phyloP scores from a whole-genome alignment of 176 grass and related monocot species.

The Zea luxurians region DNA sequence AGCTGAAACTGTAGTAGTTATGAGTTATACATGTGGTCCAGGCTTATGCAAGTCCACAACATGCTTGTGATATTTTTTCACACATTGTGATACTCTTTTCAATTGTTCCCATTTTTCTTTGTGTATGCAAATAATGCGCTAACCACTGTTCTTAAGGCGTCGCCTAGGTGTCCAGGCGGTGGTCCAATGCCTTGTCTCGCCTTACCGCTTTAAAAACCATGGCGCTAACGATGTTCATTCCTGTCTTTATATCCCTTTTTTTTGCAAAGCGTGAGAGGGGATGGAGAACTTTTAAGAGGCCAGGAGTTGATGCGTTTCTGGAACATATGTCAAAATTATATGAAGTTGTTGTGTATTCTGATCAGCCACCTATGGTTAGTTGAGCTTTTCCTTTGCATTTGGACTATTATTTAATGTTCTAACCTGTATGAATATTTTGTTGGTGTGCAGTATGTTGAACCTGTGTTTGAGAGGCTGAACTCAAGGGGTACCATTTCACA shows the following conservation, averaged over 20 bases:
- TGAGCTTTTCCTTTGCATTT: slow-evolving; percentile 32
- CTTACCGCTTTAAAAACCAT: not conserved
- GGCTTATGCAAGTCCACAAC: not conserved
- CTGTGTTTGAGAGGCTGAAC: slow-evolving; percentile 82
- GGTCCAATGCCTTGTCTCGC: too few relatives aligned
- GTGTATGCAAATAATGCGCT: slow-evolving; percentile 14
- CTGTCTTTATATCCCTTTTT: not conserved
- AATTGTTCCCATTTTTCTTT: not conserved
- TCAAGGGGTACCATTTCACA: slow-evolving; percentile 54
- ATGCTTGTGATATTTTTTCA: not conserved
- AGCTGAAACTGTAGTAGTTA: not conserved
- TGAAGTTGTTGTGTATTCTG: slow-evolving; percentile 94
- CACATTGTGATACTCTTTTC: not conserved
- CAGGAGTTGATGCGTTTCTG: slow-evolving; percentile 93
- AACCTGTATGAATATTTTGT: slow-evolving; percentile 32
- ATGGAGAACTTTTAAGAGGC: slow-evolving; percentile 96
- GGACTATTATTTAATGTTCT: slow-evolving; percentile 16
- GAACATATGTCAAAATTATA: slow-evolving; percentile 67
- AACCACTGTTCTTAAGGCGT: too few relatives aligned
- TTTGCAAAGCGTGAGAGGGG: slow-evolving; percentile 78
- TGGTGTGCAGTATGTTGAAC: slow-evolving; percentile 80
- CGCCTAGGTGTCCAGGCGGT: too few relatives aligned
- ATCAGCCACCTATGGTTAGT: slow-evolving; percentile 85
- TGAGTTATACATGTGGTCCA: slow-evolving; percentile 20
- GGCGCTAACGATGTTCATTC: not conserved